These are phyloP conservation scores for Bryoerythrophyllum caledonicum DNA, from an alignment of 225 moss, liverwort and hornwort genomes.

Conservation along the genomic window DNA sequence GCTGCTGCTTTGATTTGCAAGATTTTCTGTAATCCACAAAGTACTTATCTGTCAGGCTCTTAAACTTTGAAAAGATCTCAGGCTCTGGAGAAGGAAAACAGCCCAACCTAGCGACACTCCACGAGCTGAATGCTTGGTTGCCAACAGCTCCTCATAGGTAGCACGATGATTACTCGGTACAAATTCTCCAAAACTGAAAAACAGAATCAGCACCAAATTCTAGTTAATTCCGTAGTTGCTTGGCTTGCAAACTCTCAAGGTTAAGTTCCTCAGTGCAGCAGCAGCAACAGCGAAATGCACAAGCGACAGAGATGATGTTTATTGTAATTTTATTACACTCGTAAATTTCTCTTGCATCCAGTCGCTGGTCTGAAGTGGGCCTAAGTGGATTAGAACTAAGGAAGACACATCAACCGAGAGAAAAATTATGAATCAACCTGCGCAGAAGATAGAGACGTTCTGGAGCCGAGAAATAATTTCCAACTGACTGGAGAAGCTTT, in stretches of 20 bases:
- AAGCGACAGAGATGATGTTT: too few relatives aligned
- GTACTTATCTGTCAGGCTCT: constrained; percentile 8
- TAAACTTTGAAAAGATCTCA: constrained; percentile 10
- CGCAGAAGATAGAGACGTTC: constrained; percentile 85
- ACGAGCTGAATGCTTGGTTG: constrained; percentile 64
- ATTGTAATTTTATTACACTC: too few relatives aligned
- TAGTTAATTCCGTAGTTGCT: constrained; percentile 15
- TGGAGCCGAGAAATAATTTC: constrained; percentile 90
- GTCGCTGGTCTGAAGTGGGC: background rate
- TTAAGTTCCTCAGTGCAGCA: too few relatives aligned
- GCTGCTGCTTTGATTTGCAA: constrained; percentile 34
- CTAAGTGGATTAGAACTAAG: background rate
- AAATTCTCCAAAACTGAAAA: constrained; percentile 79
- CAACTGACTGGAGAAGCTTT: constrained; percentile 63
- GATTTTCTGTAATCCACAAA: constrained; percentile 30
- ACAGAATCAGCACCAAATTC: constrained; percentile 18
- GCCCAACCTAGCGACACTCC: constrained; percentile 53
- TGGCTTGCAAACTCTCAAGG: constrained; percentile 1
- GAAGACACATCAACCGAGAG: constrained; percentile 6
- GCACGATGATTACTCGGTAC: constrained; percentile 63
- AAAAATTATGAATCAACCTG: constrained; percentile 50
- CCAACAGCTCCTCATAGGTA: constrained; percentile 60
- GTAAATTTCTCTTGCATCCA: too few relatives aligned
- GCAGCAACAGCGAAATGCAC: too few relatives aligned
- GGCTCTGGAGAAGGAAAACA: constrained; percentile 18